These are phyloP conservation scores for Xylaria sp. DNA, from an alignment of 2,329 filamentous ascomycete species.

Conservation along the genomic window DNA sequence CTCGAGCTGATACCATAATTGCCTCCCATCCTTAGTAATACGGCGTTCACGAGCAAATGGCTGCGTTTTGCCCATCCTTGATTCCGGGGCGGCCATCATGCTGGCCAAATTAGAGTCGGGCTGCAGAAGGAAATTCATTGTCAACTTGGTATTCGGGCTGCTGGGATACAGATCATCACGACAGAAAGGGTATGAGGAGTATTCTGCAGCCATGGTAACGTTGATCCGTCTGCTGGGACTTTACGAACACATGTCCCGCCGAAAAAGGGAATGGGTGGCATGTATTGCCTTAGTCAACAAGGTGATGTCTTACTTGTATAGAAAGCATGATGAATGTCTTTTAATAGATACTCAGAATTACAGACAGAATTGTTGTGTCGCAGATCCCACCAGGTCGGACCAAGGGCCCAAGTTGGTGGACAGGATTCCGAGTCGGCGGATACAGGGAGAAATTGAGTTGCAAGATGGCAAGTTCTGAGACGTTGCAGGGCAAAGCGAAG, in stretches of 20 bases:
- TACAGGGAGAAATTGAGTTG: conserved; percentile 16
- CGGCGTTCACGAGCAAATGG: conserved; percentile 52
- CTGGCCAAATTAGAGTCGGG: conserved; percentile 44
- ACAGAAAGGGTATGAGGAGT: not conserved
- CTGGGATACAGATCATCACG: not conserved
- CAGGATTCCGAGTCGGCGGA: conserved; percentile 1
- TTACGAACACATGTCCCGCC: not conserved
- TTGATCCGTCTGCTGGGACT: conserved; percentile 7
- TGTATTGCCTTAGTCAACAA: conserved; percentile 19
- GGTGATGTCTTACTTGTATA: conserved; percentile 43
- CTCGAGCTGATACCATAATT: conserved; percentile 81
- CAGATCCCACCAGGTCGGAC: conserved; percentile 16
- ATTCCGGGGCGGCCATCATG: conserved; percentile 41
- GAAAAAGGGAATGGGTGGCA: not conserved
- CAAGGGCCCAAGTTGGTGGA: conserved; percentile 7
- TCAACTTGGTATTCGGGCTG: conserved; percentile 27
- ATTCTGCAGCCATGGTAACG: not conserved
- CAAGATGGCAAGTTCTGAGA: conserved; percentile 19
- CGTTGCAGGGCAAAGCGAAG: conserved; percentile 13
- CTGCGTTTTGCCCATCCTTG: conserved; percentile 39
- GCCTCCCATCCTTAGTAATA: conserved; percentile 78
- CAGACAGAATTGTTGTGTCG: not conserved
- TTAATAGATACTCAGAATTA: not conserved
- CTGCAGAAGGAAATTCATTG: conserved; percentile 33
- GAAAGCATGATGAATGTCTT: conserved; percentile 39